Base-by-base conservation (phyloP, 176 grass and related monocot genomes). In the Tuctoria greenei region DNA sequence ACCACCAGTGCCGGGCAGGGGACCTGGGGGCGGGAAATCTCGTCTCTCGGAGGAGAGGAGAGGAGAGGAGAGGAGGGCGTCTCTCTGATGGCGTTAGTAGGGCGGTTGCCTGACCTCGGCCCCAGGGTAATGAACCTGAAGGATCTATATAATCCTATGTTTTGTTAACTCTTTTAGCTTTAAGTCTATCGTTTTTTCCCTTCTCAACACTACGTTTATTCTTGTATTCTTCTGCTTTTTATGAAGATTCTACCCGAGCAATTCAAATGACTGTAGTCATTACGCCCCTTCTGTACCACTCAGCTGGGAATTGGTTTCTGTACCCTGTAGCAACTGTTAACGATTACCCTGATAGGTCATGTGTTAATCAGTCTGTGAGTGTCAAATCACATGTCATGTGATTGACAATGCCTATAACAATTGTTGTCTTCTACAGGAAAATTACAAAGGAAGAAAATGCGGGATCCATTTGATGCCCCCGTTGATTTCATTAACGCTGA, bases 381-480 rank as follows among this genome's bases (percentile, higher is more conserved):
- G 38, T 24, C 1, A 18, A 56, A 55, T 64, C 44, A 55, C 18
- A 36, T 59, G 13, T 35, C 36, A 24, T 81, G 45, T 43, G 28
- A 41, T 64, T 81, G 65, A 39, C 20, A 28, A 70, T 45, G 37
- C 20, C 70, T 64, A 2, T 68, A 60, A 20, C 50, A 17, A 3
- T 37, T 66, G 24, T 31, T 18, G 24, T 61, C 41, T 64, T 81
- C 21, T 71, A 38, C 67, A 89, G 73, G 17, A 56, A 44, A 23
- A 47, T 78, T 54, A 49, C 27, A 64, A 17, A 81, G 73, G 61
- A 34, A 78, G 46, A 77, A 81, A 25, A 95, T 95, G 92, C 54
- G 83, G 37, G 88, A 95, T 79, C 88, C 92, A 47, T 89, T 91
- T 46, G 44, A 89, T 72, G 31, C 68, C 1, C 92, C 74, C 20